Percentiles rank a stretch among this genome's conserved stretches.
Evolutionary conservation across 768 basidiomycete genomes (phyloP).

Genomic region (Auricularia auricula-judae): DNA sequence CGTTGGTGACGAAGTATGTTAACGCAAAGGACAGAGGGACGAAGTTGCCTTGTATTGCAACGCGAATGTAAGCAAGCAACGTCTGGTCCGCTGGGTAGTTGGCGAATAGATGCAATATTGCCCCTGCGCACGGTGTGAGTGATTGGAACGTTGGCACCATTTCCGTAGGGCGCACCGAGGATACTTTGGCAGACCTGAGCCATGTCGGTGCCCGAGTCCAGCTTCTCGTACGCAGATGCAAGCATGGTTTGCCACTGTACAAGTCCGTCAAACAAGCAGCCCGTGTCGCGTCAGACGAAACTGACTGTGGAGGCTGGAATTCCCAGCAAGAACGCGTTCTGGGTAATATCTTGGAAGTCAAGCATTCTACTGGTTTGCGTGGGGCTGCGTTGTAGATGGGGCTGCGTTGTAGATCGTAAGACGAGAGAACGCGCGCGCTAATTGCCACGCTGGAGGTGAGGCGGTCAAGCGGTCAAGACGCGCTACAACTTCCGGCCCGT

Average conservation of each 20-base stretch:
- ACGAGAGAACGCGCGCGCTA: too few relatives aligned
- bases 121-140: slow-evolving; percentile 31
- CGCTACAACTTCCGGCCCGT: too few relatives aligned
- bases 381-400: background rate
- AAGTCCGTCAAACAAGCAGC: too few relatives aligned
- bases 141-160: background rate
- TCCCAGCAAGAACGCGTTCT: background rate
- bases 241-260: background rate
- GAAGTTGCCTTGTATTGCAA: slow-evolving; percentile 44
- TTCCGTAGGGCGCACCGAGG: background rate
- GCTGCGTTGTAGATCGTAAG: too few relatives aligned
- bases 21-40: slow-evolving; percentile 53
- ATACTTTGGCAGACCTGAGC: background rate
- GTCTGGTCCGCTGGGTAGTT: slow-evolving; percentile 60
- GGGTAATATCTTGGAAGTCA: background rate
- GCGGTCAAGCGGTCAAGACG: too few relatives aligned
- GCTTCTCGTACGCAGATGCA: background rate
- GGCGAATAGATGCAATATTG: slow-evolving; percentile 54
- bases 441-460: too few relatives aligned
- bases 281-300: background rate
- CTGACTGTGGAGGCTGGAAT: background rate
- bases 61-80: slow-evolving; percentile 54
- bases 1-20: slow-evolving; percentile 46
- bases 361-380: background rate
- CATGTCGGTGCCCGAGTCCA: background rate